Base-by-base conservation (phyloP, 805 yeast species). In the Yamadazyma philogaea region DNA sequence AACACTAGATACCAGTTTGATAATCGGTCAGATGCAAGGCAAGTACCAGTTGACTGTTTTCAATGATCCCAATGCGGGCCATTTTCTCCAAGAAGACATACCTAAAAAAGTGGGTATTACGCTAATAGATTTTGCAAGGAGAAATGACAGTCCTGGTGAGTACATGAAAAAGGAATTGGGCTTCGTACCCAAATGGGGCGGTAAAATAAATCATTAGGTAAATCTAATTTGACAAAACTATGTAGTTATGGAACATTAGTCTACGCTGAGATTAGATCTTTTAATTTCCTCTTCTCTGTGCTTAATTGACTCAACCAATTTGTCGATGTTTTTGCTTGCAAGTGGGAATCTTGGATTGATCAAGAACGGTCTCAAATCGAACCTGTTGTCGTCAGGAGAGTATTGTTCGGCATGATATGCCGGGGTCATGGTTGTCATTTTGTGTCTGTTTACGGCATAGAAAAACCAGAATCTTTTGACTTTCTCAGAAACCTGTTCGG, bases 21-120 rank as follows among this genome's bases (percentile, higher is more conserved):
- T 90, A 61, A 81, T 93, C 39, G 99, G 97, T 0, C 99, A 95
- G 63, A 93, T 93, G 99, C 98, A 90, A 64, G 99, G 99, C 1
- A 83, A 81, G 59, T 93, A 84, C 61, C 99, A 95, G 63, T 72
- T 93, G 31, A 81, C 87, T 11, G 93, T 89, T 4, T 83, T 88
- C 59, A 63, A 63, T 48, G 71, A 59, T 28, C 48, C 57, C 6
- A 52, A 59, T 16, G 57, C 89, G 2, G 97, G 98, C 1, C 99
- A 93, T 64, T 93, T 90, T 53, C 68, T 95, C n/a, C 99, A 93
- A 37, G 99, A 93, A 58, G 99, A 93, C 60, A 73, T 77, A 6
- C 93, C 97, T 0, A 63, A 57, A 3, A 84, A 83, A 52, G 73
- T 86, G 0, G 84, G 90, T 0, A 44, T 76, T 0, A 75, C 84